Evolutionary conservation across 495 filamentous ascomycete genomes (phyloP), one percentile per base, ranked within the genome.

Genomic region (Mytilinidion resinicola): DNA sequence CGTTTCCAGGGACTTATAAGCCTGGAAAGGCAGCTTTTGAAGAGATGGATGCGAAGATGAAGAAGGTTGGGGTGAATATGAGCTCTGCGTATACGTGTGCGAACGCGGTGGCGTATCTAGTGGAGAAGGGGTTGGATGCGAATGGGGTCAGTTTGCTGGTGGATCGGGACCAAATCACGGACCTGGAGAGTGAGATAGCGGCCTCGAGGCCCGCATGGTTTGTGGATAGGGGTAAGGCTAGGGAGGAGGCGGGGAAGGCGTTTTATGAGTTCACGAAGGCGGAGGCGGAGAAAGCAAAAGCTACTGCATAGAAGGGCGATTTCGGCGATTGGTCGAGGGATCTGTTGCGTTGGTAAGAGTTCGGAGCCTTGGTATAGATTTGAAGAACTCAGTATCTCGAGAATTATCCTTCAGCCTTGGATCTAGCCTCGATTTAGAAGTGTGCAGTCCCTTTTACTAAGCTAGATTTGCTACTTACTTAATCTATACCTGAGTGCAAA

Each of bases 41-140:
- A 48, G 21, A 48, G 44, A 48, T 48, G 19, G n/a, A 20, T 21
- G 14, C 15, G 9, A 89, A 15, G 21, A n/a, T 48, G 10, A 15
- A 17, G 44, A 11, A n/a, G 19, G 44, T 15, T 20, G 44, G 44
- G 19, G 19, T 48, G 10, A n/a, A 20, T 20, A n/a, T 48, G 12
- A 48, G 19, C 19, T 48, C 44, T 3, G 15, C 44, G 1, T 10
- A 10, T n/a, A 48, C 44, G 21, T 49, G 20, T 49, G 46, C 46
- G 15, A 19, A 25, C 14, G 20, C 46, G 8, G 46, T 30, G 3
- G 46, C 8, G 14, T 49, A 25, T 19, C 46, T 49, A 6, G 46
- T 25, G 9, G 21, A 21, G 21, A 25, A 14, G 9, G 44, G 46
- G 9, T 9, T 49, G 5, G 21, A 49, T 25, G 33, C 6, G 15